phyloP scores from a whole-genome alignment of 306 rosid genomes.

The Vigna hirtella region DNA sequence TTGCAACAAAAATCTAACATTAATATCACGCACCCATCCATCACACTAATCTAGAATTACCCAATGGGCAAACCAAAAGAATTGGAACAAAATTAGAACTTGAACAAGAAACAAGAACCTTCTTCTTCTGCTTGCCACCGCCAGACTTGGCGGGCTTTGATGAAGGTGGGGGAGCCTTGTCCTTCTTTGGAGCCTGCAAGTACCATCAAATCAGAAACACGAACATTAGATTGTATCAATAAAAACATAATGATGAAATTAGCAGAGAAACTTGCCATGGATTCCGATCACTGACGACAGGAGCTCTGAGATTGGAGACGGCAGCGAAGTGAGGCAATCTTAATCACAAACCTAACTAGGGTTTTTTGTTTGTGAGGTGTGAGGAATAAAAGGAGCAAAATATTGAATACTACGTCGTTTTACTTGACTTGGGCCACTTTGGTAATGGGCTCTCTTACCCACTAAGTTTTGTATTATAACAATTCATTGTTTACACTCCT shows the following conservation, averaged over 20 bases:
- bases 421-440: not conserved
- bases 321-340: constrained; percentile 9
- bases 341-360: constrained; percentile 37
- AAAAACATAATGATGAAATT: no score
- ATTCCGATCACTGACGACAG: not conserved
- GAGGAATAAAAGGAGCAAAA: not conserved
- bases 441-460: not conserved
- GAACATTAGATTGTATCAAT: not conserved
- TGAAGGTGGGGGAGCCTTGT: constrained; percentile 76
- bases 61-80: not conserved
- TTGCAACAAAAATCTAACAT: not conserved
- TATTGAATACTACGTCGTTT: constrained; percentile 9
- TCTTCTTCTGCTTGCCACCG: constrained; percentile 88
- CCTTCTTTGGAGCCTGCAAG: constrained; percentile 82
- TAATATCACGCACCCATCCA: not conserved
- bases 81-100: not conserved
- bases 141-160: constrained; percentile 81
- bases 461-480: not conserved
- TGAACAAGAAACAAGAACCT: constrained; percentile 45
- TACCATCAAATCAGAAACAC: not conserved
- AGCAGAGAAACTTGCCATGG: constrained; percentile 41
- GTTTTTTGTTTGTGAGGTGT: not conserved
- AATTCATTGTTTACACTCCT: not conserved
- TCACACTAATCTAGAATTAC: not conserved
- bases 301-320: not conserved